Evolutionary conservation across 306 rosid species (phyloP).

Genomic region (Crataegus laevigata): DNA sequence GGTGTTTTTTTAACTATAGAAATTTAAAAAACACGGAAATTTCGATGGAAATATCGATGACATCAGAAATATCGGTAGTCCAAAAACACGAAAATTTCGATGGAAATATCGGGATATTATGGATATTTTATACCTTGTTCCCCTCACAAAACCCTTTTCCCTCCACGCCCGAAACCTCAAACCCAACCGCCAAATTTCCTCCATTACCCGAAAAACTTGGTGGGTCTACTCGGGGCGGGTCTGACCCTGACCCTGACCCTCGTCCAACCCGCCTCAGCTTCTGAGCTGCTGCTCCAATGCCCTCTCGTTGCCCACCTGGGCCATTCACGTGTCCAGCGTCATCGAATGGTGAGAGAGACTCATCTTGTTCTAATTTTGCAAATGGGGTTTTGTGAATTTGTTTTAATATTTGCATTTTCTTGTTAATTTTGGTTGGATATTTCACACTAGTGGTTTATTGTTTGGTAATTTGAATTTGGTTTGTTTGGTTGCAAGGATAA

Average conservation of each 20-base stretch:
- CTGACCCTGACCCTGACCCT: slow-evolving; percentile 35
- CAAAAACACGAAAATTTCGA: too few species aligned
- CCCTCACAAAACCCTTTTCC: slow-evolving; percentile 4
- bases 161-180: slow-evolving; percentile 1
- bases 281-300: slow-evolving; percentile 61
- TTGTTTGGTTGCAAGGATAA: slow-evolving; percentile 42
- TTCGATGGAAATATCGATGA: too few species aligned
- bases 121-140: too few species aligned
- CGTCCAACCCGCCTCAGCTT: slow-evolving; percentile 46
- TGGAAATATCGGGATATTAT: too few species aligned
- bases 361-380: neutral
- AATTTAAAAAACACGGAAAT: too few species aligned
- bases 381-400: neutral
- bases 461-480: neutral
- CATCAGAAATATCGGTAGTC: too few species aligned
- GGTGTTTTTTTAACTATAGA: too few species aligned
- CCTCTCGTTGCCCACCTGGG: slow-evolving; percentile 94
- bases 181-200: neutral
- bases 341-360: slow-evolving; percentile 51
- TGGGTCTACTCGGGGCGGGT: slow-evolving; percentile 43
- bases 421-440: neutral
- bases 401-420: neutral
- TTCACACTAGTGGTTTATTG: neutral
- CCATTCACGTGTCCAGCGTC: slow-evolving; percentile 87
- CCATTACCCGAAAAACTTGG: slow-evolving; percentile 13